Evolutionary conservation across 2,329 filamentous ascomycete genomes (phyloP).

Genomic region (Botrytis paeoniae): DNA sequence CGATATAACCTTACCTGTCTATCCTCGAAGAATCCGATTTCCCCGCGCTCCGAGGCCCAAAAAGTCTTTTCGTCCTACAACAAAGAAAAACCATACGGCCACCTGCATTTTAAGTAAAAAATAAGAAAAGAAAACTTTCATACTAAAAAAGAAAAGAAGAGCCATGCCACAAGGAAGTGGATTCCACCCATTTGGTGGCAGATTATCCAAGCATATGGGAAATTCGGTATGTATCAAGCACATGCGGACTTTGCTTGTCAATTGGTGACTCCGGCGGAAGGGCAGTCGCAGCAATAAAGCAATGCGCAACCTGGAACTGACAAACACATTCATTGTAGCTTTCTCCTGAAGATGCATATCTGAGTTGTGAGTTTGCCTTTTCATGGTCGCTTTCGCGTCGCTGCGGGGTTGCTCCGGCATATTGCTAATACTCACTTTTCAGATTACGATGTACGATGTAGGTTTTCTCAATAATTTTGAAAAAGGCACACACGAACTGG

Average conservation of each 20-base stretch:
- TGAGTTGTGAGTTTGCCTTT: slow-evolving; percentile 59
- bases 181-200: slow-evolving; percentile 53
- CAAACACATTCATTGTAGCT: slow-evolving; percentile 39
- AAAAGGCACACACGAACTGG: no score
- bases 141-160: not conserved
- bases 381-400: not conserved
- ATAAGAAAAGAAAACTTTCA: not conserved
- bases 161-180: slow-evolving; percentile 36
- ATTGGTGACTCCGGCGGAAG: not conserved
- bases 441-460: slow-evolving; percentile 66
- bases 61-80: slow-evolving; percentile 1
- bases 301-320: not conserved
- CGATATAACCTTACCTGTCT: not conserved
- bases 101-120: not conserved
- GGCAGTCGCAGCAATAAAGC: not conserved
- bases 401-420: not conserved
- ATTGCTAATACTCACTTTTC: slow-evolving; percentile 23
- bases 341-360: slow-evolving; percentile 63
- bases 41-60: slow-evolving; percentile 13
- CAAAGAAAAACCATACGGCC: not conserved
- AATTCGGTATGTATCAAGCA: slow-evolving; percentile 43
- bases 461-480: slow-evolving; percentile 25
- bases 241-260: not conserved
- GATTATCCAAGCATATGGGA: slow-evolving; percentile 50
- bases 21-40: slow-evolving; percentile 2